These are phyloP conservation scores for Chenopodium album DNA, from an alignment of 148 eudicot species.

Conservation along the genomic window DNA sequence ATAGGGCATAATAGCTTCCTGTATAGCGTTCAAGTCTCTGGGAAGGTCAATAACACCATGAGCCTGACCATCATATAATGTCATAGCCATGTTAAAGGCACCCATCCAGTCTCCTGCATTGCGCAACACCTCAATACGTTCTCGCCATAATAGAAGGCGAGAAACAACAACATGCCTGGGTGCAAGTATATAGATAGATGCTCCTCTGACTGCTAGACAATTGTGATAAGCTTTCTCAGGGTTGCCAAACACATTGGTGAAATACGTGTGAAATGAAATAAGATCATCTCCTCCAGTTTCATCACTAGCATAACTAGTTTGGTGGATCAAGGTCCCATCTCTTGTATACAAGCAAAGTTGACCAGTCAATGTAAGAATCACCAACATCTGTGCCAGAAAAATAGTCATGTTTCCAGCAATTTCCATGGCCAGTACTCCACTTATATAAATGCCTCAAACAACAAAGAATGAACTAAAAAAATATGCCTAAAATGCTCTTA, in stretches of 20 bases:
- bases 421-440: neutral
- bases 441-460: neutral
- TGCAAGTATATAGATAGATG: slow-evolving; percentile 75
- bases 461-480: neutral
- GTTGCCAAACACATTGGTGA: slow-evolving; percentile 69
- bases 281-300: slow-evolving; percentile 69
- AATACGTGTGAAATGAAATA: slow-evolving; percentile 71
- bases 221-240: slow-evolving; percentile 96
- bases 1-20: slow-evolving; percentile 71
- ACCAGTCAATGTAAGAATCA: slow-evolving; percentile 69
- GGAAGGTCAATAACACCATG: slow-evolving; percentile 96
- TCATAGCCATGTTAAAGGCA: slow-evolving; percentile 91
- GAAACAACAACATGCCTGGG: slow-evolving; percentile 69
- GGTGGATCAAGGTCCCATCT: slow-evolving; percentile 87
- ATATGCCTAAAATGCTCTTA: neutral
- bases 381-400: slow-evolving; percentile 65
- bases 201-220: slow-evolving; percentile 78
- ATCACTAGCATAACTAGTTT: slow-evolving; percentile 69
- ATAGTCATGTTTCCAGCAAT: slow-evolving; percentile 1
- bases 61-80: slow-evolving; percentile 85
- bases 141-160: slow-evolving; percentile 92
- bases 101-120: slow-evolving; percentile 99
- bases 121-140: slow-evolving; percentile 77
- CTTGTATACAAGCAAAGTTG: slow-evolving; percentile 79
- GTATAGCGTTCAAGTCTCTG: slow-evolving; percentile 54